Base-by-base conservation (phyloP, 306 rosid genomes). In the Quercus alba region DNA sequence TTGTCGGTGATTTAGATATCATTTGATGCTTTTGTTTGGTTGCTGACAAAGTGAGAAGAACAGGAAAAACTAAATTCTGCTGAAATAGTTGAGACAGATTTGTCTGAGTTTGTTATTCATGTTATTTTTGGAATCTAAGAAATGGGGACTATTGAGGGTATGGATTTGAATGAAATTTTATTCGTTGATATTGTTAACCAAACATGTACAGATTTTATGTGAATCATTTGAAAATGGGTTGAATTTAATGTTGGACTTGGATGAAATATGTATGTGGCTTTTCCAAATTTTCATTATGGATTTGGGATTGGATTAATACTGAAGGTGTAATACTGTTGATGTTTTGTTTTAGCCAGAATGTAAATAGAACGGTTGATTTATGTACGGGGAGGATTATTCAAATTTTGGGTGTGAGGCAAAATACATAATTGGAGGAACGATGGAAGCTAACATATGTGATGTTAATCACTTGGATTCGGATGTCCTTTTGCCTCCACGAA, bases 401-500 rank as follows among this genome's bases (percentile, higher is more conserved):
- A 67, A 61, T 30, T 87, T 80, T 78, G 73, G 77, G 86, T 85
- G 78, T 80, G 74, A 68, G 75, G 63, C 54, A 21, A 71, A 75
- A 74, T 70, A 51, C 8, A 9, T 44, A 6, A 75, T 75, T 75
- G 26, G 86, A 76, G 83, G 87, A 86, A 73, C 38, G 54, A 94
- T 95, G 99, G 96, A 93, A 85, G 85, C 85, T 61, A 95, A 95
- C 63, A 78, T 69, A 75, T 93, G 93, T 20, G 97, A 93, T 75
- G 92, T 82, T 41, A 88, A 79, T 77, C 97, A 90, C 78, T 88
- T 91, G 86, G 98, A 95, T 78, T 87, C 96, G 25, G 99, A 93
- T 81, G 99, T 93, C 64, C 94, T 95, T 80, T 78, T 93, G 80
- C 99, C 99, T 75, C 99, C 99, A 23, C 90, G 99, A 56, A 95